These are phyloP conservation scores for Paspalum vaginatum DNA, from an alignment of 176 grass and related monocot species.

Conservation along the genomic window DNA sequence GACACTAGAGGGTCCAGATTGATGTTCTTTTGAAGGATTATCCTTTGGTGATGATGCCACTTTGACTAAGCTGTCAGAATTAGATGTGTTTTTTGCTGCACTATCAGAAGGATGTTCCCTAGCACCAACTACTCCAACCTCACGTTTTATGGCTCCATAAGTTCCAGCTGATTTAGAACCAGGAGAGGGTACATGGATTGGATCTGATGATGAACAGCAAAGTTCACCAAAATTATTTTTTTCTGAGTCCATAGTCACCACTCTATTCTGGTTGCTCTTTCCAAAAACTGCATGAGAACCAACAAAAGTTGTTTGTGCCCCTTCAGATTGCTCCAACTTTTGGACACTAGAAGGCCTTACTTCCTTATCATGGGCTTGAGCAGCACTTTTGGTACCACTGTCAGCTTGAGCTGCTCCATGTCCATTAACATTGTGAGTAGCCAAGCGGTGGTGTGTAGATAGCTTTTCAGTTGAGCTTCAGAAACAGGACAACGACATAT, in stretches of 20 bases:
- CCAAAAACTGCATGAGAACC: slow-evolving; percentile 34
- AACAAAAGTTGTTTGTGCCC: slow-evolving; percentile 1
- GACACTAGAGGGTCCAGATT: slow-evolving; percentile 24
- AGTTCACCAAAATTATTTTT: slow-evolving; percentile 55
- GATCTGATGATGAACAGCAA: slow-evolving; percentile 76
- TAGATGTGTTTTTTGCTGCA: slow-evolving; percentile 43
- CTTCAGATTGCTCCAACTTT: slow-evolving; percentile 30
- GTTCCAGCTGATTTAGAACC: slow-evolving; percentile 59
- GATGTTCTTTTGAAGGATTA: slow-evolving; percentile 37
- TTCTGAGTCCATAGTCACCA: slow-evolving; percentile 28
- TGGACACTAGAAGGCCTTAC: slow-evolving; percentile 42
- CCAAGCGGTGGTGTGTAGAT: slow-evolving; percentile 36
- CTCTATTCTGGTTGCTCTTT: slow-evolving; percentile 32
- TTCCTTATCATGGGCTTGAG: slow-evolving; percentile 37
- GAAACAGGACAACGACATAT: slow-evolving; percentile 54
- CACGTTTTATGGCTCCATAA: slow-evolving; percentile 71
- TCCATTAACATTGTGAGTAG: slow-evolving; percentile 40
- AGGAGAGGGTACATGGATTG: slow-evolving; percentile 70
- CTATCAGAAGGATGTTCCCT: slow-evolving; percentile 40
- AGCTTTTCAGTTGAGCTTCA: slow-evolving; percentile 62
- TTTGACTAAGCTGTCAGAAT: slow-evolving; percentile 42
- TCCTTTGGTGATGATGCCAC: slow-evolving; percentile 28
- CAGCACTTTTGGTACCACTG: slow-evolving; percentile 21
- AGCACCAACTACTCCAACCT: slow-evolving; percentile 74
- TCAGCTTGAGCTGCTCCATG: slow-evolving; percentile 36